phyloP scores from a whole-genome alignment of 257 asterid genomes.

The Solanum habrochaites region DNA sequence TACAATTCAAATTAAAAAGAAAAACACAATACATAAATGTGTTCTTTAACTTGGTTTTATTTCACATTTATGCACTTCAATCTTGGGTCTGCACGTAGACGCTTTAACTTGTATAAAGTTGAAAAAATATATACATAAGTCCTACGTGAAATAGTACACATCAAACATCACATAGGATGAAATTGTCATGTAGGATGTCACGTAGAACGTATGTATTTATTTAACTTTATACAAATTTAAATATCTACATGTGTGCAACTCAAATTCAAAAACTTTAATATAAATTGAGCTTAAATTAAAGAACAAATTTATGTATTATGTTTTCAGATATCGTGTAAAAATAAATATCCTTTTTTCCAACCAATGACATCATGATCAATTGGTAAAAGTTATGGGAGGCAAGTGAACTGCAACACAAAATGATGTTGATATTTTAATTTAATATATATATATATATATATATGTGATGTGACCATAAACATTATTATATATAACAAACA shows the following conservation, averaged over 20 bases:
- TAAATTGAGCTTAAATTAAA: background rate
- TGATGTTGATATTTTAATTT: background rate
- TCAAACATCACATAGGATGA: no score
- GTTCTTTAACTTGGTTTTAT: background rate
- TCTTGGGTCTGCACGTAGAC: background rate
- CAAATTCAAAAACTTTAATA: no score
- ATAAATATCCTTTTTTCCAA: background rate
- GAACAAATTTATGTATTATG: no score
- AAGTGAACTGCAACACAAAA: background rate
- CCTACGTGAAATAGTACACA: background rate
- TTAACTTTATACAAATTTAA: background rate
- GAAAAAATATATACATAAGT: background rate
- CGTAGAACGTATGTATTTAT: fast-evolving
- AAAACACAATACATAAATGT: no score
- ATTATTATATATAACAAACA: background rate
- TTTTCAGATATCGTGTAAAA: no score
- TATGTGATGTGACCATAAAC: background rate
- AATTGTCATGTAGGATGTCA: no score
- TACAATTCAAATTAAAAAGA: no score
- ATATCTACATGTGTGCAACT: background rate
- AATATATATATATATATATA: no score
- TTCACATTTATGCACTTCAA: background rate
- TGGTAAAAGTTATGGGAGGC: background rate
- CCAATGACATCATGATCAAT: background rate
- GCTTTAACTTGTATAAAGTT: no score